phyloP scores from a whole-genome alignment of 192 early-diverging fungal genomes.

The Geranomyces michiganensis region DNA sequence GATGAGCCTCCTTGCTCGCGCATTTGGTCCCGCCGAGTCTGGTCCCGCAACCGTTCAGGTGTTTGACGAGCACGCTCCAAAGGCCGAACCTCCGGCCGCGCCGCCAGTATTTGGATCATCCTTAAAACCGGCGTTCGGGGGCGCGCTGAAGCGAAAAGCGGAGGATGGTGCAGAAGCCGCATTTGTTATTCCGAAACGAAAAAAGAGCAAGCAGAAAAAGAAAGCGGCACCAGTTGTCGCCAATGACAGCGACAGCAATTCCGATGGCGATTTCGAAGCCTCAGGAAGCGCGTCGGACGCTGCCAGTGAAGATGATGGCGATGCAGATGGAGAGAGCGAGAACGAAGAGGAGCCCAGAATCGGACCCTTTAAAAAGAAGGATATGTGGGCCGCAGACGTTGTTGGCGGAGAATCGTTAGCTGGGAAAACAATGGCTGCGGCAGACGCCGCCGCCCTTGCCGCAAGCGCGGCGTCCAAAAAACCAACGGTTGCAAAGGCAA shows the following conservation, averaged over 20 bases:
- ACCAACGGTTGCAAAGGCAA: constrained; percentile 13
- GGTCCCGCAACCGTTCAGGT: constrained; percentile 24
- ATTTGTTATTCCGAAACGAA: constrained; percentile 24
- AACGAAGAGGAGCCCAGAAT: not conserved
- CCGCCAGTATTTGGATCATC: constrained; percentile 35
- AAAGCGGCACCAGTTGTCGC: constrained; percentile 13
- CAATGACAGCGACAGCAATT: not conserved
- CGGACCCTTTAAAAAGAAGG: not conserved
- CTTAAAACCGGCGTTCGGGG: constrained; percentile 40
- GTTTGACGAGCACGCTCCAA: constrained; percentile 15
- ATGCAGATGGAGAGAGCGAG: not conserved
- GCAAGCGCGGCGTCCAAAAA: constrained; percentile 15
- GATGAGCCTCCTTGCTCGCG: constrained; percentile 3
- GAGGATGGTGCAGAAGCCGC: constrained; percentile 32
- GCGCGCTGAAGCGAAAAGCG: constrained; percentile 46
- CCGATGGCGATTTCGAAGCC: constrained; percentile 3
- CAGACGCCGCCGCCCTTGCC: not conserved
- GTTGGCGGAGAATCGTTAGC: constrained; percentile 43
- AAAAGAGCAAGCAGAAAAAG: constrained; percentile 49
- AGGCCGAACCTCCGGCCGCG: constrained; percentile 7
- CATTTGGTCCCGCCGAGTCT: constrained; percentile 31
- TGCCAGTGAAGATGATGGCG: constrained; percentile 8
- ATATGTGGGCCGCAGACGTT: constrained; percentile 45
- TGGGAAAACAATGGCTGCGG: not conserved
- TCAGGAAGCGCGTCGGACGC: not conserved